phyloP scores from a whole-genome alignment of 192 early-diverging fungal genomes.

The Entomortierella parvispora region DNA sequence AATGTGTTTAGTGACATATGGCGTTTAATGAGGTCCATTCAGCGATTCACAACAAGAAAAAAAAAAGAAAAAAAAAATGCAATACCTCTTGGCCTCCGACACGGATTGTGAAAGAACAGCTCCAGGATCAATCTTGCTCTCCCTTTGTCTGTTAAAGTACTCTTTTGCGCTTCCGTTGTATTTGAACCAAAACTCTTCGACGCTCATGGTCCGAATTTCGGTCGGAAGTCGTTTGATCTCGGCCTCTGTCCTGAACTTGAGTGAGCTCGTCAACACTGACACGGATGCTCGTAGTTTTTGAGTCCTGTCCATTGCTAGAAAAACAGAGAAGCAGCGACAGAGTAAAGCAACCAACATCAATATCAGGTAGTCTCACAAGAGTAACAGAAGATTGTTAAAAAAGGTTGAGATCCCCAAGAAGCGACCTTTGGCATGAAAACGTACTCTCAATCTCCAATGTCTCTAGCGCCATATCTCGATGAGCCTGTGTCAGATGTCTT shows the following conservation, averaged over 20 bases:
- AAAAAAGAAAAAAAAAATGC: background rate
- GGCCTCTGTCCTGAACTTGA: slow-evolving; percentile 34
- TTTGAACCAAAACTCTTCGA: slow-evolving; percentile 43
- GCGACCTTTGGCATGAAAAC: too few species aligned
- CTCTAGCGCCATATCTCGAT: slow-evolving; percentile 35
- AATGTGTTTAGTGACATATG: too few species aligned
- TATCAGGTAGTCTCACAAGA: too few species aligned
- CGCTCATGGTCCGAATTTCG: slow-evolving; percentile 34
- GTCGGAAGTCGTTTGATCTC: slow-evolving; percentile 43
- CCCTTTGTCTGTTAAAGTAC: slow-evolving; percentile 25
- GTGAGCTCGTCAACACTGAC: slow-evolving; percentile 25
- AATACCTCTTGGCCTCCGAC: slow-evolving; percentile 18
- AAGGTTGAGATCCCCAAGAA: too few species aligned
- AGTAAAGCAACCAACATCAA: too few species aligned
- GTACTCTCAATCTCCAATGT: slow-evolving; percentile 51
- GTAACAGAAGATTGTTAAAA: too few species aligned
- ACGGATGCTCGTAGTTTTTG: slow-evolving; percentile 43
- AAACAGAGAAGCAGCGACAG: too few species aligned
- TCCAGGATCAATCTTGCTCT: slow-evolving; percentile 18
- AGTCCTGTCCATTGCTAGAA: slow-evolving; percentile 32
- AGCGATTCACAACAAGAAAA: background rate
- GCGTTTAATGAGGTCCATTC: background rate
- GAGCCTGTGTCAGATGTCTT: slow-evolving; percentile 20
- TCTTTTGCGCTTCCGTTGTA: slow-evolving; percentile 45
- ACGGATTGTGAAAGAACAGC: slow-evolving; percentile 27